phyloP scores from a whole-genome alignment of 2,329 filamentous ascomycete species.

The Arthrobotrys pseudoclavata region DNA sequence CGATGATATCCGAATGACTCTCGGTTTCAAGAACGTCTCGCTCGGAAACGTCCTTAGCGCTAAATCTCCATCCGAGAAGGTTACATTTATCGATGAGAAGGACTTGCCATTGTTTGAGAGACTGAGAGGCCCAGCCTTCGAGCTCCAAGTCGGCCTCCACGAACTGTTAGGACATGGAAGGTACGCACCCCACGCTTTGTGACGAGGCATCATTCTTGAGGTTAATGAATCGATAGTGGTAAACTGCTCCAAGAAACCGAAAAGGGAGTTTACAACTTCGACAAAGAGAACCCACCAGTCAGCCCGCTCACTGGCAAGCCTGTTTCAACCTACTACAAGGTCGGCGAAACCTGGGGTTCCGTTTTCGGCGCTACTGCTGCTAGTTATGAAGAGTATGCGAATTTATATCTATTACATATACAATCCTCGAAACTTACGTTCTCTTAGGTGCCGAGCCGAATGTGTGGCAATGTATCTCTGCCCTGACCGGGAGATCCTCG shows the following conservation, averaged over 20 bases:
- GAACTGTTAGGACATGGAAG: constrained; percentile 75
- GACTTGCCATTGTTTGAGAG: constrained; percentile 84
- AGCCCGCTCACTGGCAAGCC: constrained; percentile 72
- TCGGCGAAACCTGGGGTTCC: constrained; percentile 75
- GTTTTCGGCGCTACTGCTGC: constrained; percentile 74
- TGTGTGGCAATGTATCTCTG: constrained; percentile 68
- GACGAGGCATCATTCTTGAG: neutral
- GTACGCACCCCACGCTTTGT: neutral
- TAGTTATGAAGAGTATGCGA: constrained; percentile 72
- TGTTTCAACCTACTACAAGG: constrained; percentile 73
- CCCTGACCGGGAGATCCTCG: constrained; percentile 67
- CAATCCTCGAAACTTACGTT: constrained; percentile 5
- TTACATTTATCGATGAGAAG: constrained; percentile 85
- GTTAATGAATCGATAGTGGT: constrained; percentile 67
- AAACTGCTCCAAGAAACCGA: constrained; percentile 73
- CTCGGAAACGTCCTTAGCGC: constrained; percentile 93
- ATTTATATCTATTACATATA: neutral
- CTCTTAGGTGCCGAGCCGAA: constrained; percentile 66
- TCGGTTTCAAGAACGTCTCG: constrained; percentile 93
- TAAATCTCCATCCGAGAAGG: constrained; percentile 90
- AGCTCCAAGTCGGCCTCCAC: constrained; percentile 83
- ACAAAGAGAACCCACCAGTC: constrained; percentile 71
- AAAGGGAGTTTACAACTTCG: constrained; percentile 74
- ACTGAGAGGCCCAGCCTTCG: constrained; percentile 88
- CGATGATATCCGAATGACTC: constrained; percentile 82